Percentiles rank a stretch among this genome's conserved stretches.
These are phyloP conservation scores for Hyaloscypha finlandica DNA, from an alignment of 495 filamentous ascomycete genomes.

Conservation along the genomic window DNA sequence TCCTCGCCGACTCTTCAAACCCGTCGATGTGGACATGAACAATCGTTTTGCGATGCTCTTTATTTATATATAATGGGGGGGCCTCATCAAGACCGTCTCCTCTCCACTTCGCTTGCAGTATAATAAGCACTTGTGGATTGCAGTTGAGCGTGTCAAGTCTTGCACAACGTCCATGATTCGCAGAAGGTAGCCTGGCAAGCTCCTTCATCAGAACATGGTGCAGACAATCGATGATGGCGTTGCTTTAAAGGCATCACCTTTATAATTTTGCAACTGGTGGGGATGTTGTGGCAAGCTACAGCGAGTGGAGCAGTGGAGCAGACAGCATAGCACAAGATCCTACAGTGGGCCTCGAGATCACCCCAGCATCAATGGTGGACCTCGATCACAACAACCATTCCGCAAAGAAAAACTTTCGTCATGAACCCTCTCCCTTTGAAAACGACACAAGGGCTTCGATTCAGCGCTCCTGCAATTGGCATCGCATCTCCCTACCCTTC, in stretches of 20 bases:
- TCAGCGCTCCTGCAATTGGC: neutral
- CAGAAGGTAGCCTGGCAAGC: conserved; percentile 55
- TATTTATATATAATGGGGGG: conserved; percentile 20
- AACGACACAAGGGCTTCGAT: neutral
- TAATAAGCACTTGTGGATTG: conserved; percentile 32
- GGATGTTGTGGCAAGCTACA: conserved; percentile 42
- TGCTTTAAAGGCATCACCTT: conserved; percentile 9
- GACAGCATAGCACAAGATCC: conserved; percentile 37
- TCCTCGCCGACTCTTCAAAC: conserved; percentile 25
- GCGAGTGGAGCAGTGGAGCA: conserved; percentile 63
- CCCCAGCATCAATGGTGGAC: neutral
- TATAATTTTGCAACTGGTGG: conserved; percentile 1
- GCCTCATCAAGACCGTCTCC: conserved; percentile 43
- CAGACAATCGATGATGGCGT: conserved; percentile 33
- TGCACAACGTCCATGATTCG: conserved; percentile 40
- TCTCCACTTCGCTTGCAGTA: conserved; percentile 33
- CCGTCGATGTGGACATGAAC: conserved; percentile 26
- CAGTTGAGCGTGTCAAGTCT: conserved; percentile 52
- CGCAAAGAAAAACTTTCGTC: neutral
- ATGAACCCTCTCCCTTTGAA: neutral
- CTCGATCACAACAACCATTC: neutral
- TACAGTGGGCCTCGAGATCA: neutral
- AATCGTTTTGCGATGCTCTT: conserved; percentile 17
- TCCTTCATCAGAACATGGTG: conserved; percentile 35
- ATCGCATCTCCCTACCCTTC: neutral